phyloP scores from a whole-genome alignment of 768 basidiomycete species.

The Amanita rubescens region DNA sequence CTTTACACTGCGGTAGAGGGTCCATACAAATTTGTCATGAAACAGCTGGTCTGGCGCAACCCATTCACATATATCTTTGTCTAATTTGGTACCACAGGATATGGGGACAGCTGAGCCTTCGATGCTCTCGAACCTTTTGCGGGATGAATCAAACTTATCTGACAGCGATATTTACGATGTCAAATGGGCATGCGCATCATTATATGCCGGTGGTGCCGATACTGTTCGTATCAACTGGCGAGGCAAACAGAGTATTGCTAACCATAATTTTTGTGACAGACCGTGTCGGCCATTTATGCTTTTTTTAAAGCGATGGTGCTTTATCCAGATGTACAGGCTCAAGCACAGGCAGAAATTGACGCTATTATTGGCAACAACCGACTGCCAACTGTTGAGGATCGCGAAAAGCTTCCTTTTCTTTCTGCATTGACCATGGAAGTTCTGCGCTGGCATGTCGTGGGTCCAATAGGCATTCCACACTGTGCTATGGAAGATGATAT shows the following conservation, averaged over 20 bases:
- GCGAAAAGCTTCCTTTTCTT: constrained; percentile 32
- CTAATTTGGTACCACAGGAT: constrained; percentile 11
- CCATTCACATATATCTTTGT: background rate
- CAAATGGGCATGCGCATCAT: constrained; percentile 39
- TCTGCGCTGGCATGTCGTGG: constrained; percentile 26
- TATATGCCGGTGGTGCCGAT: constrained; percentile 43
- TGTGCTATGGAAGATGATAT: constrained; percentile 35
- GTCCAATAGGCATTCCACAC: constrained; percentile 31
- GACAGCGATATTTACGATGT: constrained; percentile 28
- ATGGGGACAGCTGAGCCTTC: constrained; percentile 26
- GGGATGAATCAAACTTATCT: constrained; percentile 18
- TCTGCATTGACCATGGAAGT: constrained; percentile 32
- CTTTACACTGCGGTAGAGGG: constrained; percentile 26
- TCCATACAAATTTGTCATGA: constrained; percentile 27
- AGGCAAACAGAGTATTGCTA: background rate
- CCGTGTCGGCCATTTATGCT: constrained; percentile 28
- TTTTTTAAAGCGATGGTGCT: constrained; percentile 34
- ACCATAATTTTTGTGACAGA: constrained; percentile 18
- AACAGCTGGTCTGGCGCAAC: constrained; percentile 23
- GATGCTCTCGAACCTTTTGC: constrained; percentile 26
- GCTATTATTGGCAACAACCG: constrained; percentile 30
- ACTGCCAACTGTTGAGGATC: constrained; percentile 32
- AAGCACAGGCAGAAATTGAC: constrained; percentile 37
- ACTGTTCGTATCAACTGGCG: background rate
- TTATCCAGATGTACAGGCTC: constrained; percentile 29